Evolutionary conservation across 2,329 filamentous ascomycete genomes (phyloP).

Genomic region (Phialophora chinensis): DNA sequence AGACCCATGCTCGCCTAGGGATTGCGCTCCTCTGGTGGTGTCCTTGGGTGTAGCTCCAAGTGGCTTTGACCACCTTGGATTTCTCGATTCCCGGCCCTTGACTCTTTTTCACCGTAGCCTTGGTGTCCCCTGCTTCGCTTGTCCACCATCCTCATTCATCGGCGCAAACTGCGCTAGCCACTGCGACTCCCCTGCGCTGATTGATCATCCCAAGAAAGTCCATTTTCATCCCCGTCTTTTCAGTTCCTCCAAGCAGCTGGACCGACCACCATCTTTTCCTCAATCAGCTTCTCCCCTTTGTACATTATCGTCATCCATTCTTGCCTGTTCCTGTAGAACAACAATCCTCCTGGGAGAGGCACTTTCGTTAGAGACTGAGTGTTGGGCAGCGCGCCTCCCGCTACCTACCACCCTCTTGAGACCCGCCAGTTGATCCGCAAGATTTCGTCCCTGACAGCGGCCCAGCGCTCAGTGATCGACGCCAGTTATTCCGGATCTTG

Average conservation of each 20-base stretch:
- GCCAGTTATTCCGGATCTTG: constrained; percentile 28
- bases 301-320: constrained; percentile 23
- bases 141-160: constrained; percentile 16
- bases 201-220: constrained; percentile 10
- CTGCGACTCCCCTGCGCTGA: constrained; percentile 8
- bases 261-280: constrained; percentile 19
- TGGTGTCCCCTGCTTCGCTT: constrained; percentile 15
- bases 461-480: constrained; percentile 33
- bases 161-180: constrained; percentile 12
- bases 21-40: constrained; percentile 9
- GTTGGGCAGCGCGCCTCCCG: not conserved
- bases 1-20: constrained; percentile 12
- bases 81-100: constrained; percentile 12
- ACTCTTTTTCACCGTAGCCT: constrained; percentile 1
- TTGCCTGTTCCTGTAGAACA: constrained; percentile 16
- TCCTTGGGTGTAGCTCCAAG: not conserved
- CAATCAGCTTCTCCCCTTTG: constrained; percentile 16
- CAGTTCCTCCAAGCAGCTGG: constrained; percentile 3
- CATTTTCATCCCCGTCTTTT: constrained; percentile 20
- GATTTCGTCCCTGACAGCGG: constrained; percentile 23
- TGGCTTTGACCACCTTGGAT: constrained; percentile 6
- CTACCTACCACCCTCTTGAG: not conserved
- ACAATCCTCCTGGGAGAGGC: constrained; percentile 4
- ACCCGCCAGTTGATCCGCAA: constrained; percentile 9
- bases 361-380: constrained; percentile 8